These are phyloP conservation scores for Paraphoma chrysanthemicola DNA, from an alignment of 2,329 filamentous ascomycete species.

Conservation along the genomic window DNA sequence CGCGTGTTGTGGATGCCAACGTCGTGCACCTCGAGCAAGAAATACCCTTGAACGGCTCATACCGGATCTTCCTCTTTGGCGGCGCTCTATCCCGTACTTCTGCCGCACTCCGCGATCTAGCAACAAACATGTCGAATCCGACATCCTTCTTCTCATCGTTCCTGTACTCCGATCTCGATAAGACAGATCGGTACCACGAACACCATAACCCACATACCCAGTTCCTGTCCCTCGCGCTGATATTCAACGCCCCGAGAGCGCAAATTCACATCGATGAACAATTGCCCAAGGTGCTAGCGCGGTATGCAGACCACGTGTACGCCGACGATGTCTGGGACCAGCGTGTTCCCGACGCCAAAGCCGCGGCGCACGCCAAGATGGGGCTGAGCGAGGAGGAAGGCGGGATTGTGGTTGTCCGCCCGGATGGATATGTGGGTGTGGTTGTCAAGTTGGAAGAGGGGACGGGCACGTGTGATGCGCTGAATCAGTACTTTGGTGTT, in stretches of 20 bases:
- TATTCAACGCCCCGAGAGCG: conserved; percentile 73
- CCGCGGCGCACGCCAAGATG: conserved; percentile 85
- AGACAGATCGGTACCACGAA: conserved; percentile 69
- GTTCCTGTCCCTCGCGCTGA: conserved; percentile 80
- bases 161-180: conserved; percentile 65
- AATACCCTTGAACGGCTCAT: conserved; percentile 85
- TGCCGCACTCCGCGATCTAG: conserved; percentile 74
- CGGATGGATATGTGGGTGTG: conserved; percentile 85
- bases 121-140: conserved; percentile 67
- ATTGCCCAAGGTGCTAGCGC: conserved; percentile 72
- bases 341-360: conserved; percentile 71
- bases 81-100: conserved; percentile 67
- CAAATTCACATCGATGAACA: conserved; percentile 76
- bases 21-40: conserved; percentile 90
- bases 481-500: conserved; percentile 81
- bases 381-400: conserved; percentile 76
- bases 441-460: conserved; percentile 78
- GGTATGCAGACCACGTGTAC: conserved; percentile 84
- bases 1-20: conserved; percentile 86
- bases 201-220: conserved; percentile 82
- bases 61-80: conserved; percentile 86
- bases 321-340: conserved; percentile 82
- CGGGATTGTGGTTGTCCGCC: conserved; percentile 82
- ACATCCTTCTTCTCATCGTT: conserved; percentile 76
- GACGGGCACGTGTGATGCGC: conserved; percentile 77